Percentiles rank a stretch among this genome's conserved stretches.
phyloP scores from a whole-genome alignment of 2,329 filamentous ascomycete species.

The Aspergillus piperis region DNA sequence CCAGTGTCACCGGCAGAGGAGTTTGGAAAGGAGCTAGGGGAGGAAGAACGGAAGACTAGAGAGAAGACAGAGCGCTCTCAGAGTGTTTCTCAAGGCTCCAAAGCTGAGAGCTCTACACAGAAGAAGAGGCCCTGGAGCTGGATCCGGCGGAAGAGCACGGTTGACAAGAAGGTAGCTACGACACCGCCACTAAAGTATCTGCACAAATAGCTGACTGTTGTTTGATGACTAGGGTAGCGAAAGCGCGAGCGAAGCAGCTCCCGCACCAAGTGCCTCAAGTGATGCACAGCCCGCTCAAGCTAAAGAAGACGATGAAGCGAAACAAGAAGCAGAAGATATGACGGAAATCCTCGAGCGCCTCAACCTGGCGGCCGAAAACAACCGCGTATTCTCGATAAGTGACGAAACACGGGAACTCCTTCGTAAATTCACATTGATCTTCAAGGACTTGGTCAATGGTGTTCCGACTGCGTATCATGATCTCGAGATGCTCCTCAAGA shows the following conservation, averaged over 20 bases:
- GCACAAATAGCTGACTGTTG: not conserved
- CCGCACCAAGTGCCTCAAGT: conserved; percentile 6
- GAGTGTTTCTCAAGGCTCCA: conserved; percentile 18
- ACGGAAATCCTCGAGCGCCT: conserved; percentile 77
- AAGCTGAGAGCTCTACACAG: conserved; percentile 23
- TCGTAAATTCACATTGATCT: conserved; percentile 80
- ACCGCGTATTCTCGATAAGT: conserved; percentile 81
- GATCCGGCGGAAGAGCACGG: conserved; percentile 41
- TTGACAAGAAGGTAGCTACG: conserved; percentile 34
- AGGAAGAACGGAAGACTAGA: conserved; percentile 38
- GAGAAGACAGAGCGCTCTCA: conserved; percentile 19
- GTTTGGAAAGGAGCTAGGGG: conserved; percentile 35
- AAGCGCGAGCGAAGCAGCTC: conserved; percentile 8
- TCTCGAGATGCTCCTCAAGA: conserved; percentile 68
- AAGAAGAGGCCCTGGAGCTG: conserved; percentile 43
- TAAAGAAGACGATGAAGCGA: conserved; percentile 42
- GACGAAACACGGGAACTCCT: conserved; percentile 80
- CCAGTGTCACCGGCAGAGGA: conserved; percentile 52
- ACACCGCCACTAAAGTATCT: not conserved
- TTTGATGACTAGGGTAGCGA: conserved; percentile 6
- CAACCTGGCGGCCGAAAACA: conserved; percentile 80
- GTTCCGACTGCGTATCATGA: conserved; percentile 92
- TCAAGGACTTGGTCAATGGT: conserved; percentile 89
- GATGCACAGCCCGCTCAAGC: conserved; percentile 10
- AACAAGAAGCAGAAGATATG: conserved; percentile 71